These are phyloP conservation scores for Stygiomarasmius scandens DNA, from an alignment of 1,284 basidiomycete genomes.

Conservation along the genomic window DNA sequence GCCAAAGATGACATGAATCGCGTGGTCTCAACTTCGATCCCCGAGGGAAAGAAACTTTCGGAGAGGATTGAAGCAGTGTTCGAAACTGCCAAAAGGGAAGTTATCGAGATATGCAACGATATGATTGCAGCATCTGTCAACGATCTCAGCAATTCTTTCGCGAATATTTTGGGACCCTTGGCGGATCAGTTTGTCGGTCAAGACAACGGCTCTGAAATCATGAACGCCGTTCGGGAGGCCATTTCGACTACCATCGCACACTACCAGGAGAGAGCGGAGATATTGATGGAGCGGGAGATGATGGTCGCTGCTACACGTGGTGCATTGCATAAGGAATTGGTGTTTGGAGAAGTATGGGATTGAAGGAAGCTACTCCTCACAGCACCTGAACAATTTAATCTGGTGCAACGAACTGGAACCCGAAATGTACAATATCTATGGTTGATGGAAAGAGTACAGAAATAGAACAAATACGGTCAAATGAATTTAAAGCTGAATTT, in stretches of 20 bases:
- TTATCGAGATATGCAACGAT: constrained; percentile 1
- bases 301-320: not conserved
- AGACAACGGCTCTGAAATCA: not conserved
- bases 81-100: not conserved
- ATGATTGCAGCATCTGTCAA: constrained; percentile 1
- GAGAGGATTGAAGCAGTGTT: constrained; percentile 6
- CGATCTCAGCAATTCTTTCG: not conserved
- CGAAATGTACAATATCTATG: too few species aligned
- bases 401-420: too few species aligned
- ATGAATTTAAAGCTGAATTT: too few species aligned
- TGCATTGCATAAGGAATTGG: not conserved
- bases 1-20: not conserved
- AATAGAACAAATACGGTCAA: too few species aligned
- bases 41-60: not conserved
- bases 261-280: constrained; percentile 12
- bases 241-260: constrained; percentile 5
- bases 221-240: not conserved
- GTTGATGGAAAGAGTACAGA: too few species aligned
- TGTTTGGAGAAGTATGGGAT: too few species aligned
- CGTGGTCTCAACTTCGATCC: not conserved
- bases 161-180: constrained; percentile 1
- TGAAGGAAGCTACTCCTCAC: too few species aligned
- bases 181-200: not conserved
- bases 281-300: constrained; percentile 11
- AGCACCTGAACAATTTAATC: too few species aligned